Base-by-base conservation (phyloP, 1,284 basidiomycete genomes). In the Nidula niveotomentosa region DNA sequence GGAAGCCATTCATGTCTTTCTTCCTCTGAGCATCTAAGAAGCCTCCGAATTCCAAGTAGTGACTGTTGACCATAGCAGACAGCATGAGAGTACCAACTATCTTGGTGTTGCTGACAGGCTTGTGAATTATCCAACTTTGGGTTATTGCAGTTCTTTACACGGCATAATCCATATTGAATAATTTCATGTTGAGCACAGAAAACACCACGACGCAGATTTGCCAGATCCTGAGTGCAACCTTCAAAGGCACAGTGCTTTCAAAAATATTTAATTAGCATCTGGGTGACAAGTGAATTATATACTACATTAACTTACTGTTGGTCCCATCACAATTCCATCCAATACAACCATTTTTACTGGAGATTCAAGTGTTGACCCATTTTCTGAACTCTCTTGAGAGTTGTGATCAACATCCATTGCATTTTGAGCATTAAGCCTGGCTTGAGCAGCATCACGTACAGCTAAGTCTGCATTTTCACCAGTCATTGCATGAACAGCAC, bases 291-390 rank as follows among this genome's bases (percentile, higher is more conserved):
- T 41, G 37, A 41, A 41, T 3, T 41, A 35, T 50, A 33, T 45
- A 1, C 52, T 47, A 46, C 36, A 55, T 44, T 53, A 36, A 44
- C 39, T n/a, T 43, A 43, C 8, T 12, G 45, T 53, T 50, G 57
- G 62, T 3, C 63, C 63, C 51, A 62, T 63, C 0, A 63, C 60
- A 58, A 66, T 65, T 30, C 66, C 66, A 66, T 68, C 65, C 6
- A 66, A 23, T 12, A 68, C 64, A 36, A 53, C 51, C 62, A 68
- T 63, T 48, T 60, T 57, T 6, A 62, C 57, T 49, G 39, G 50
- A 33, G 39, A 15, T 41, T 13, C 15, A 41, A 13, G 12, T 2
- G 4, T 4, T 13, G 39, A 41, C 7, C 2, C 44, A 45, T 9
- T 45, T 49, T 30, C 5, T 34, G 8, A 12, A 34, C 10, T 30